Percentiles rank a stretch among this genome's conserved stretches.
Conservation (phyloP, 2,329 filamentous ascomycete species). For the Tolypocladium tropicale region DNA sequence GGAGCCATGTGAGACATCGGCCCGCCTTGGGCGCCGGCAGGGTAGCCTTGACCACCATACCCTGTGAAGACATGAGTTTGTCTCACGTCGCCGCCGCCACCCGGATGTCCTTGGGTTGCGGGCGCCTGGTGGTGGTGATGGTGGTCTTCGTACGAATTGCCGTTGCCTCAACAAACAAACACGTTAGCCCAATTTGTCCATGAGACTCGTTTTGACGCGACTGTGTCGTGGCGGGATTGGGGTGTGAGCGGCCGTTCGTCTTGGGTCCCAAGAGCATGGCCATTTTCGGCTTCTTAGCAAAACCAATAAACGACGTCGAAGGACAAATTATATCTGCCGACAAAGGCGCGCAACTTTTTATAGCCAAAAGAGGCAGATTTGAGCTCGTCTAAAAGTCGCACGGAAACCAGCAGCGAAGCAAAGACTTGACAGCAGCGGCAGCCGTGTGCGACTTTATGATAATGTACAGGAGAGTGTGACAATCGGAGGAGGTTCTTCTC, state of each 20-base stretch:
- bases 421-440: constrained; percentile 28
- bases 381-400: constrained; percentile 25
- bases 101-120: constrained; percentile 37
- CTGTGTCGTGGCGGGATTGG: background rate
- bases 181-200: constrained; percentile 15
- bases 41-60: constrained; percentile 52
- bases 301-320: background rate
- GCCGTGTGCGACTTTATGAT: constrained; percentile 36
- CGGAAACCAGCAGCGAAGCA: constrained; percentile 20
- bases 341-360: constrained; percentile 17
- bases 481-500: background rate
- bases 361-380: constrained; percentile 22
- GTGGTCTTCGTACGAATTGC: constrained; percentile 52
- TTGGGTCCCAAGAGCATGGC: background rate
- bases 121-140: constrained; percentile 57
- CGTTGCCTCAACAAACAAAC: constrained; percentile 40
- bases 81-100: constrained; percentile 54
- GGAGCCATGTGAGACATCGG: constrained; percentile 54
- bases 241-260: background rate
- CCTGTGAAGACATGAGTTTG: constrained; percentile 65
- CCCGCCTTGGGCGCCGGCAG: constrained; percentile 36
- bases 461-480: constrained; percentile 41
- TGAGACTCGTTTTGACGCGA: background rate
- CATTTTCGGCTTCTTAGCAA: background rate
- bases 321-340: constrained; percentile 12